A percentile compares a stretch with the other conserved stretches of the same genome.
These are phyloP conservation scores for Fusarium sp. DNA, from an alignment of 2,329 filamentous ascomycete genomes.

Conservation along the genomic window DNA sequence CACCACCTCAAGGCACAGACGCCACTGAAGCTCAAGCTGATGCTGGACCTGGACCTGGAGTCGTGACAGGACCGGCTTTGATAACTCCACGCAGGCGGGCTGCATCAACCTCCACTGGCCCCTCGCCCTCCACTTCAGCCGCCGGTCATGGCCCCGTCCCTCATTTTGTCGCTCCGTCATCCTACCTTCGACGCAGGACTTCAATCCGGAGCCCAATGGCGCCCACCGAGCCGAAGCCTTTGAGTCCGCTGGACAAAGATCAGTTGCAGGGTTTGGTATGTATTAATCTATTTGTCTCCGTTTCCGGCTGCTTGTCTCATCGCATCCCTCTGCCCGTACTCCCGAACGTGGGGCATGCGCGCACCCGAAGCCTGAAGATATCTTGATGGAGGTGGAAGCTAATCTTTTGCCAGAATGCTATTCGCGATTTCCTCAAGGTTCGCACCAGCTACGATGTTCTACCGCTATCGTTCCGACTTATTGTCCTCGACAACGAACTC, in stretches of 20 bases:
- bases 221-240: conserved; percentile 55
- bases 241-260: conserved; percentile 76
- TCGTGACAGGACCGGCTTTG: conserved; percentile 30
- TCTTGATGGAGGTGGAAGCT: conserved; percentile 28
- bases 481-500: conserved; percentile 93
- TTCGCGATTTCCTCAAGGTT: conserved; percentile 95
- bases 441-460: conserved; percentile 98
- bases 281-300: conserved; percentile 21
- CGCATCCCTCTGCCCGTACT: conserved; percentile 32
- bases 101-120: conserved; percentile 38
- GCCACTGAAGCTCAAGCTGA: conserved; percentile 6
- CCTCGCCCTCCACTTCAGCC: conserved; percentile 38
- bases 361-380: conserved; percentile 10
- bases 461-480: conserved; percentile 93
- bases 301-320: conserved; percentile 6
- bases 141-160: conserved; percentile 54
- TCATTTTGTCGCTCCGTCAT: conserved; percentile 70
- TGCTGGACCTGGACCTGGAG: conserved; percentile 6
- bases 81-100: conserved; percentile 37
- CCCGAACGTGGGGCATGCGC: conserved; percentile 34
- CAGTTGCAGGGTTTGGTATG: conserved; percentile 83
- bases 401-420: conserved; percentile 72
- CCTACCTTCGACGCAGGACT: conserved; percentile 62
- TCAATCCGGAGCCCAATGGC: conserved; percentile 52
- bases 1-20: conserved; percentile 14